Base-by-base conservation (phyloP, 2,329 filamentous ascomycete species). In the Endothia cerciana region DNA sequence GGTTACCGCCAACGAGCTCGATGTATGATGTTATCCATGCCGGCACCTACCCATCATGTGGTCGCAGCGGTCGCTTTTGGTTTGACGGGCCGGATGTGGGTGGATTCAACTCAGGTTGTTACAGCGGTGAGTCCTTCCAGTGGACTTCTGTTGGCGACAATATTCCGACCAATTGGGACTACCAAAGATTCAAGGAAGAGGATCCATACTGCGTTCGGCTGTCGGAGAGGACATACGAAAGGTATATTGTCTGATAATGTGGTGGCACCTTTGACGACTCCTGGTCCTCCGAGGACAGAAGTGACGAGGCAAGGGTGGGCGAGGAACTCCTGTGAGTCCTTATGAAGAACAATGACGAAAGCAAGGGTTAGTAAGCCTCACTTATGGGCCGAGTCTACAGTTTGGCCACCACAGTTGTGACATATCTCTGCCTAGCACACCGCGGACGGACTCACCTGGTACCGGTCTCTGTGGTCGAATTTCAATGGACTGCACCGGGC, bases 321-420 rank as follows among this genome's bases (percentile, higher is more conserved):
- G 87, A 41, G 36, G 33, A 7, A 13, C 8, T 38, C 6, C 19
- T 36, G n/a, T n/a, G 5, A 25, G 13, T 55, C 33, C 19, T 30
- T 3, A 43, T 43, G n/a, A 41, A n/a, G n/a, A n/a, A n/a, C n/a
- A n/a, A n/a, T n/a, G n/a, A n/a, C n/a, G n/a, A n/a, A n/a, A n/a
- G n/a, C n/a, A n/a, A n/a, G n/a, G n/a, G n/a, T n/a, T n/a, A n/a
- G n/a, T n/a, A n/a, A n/a, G n/a, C n/a, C n/a, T n/a, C n/a, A n/a
- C n/a, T n/a, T n/a, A n/a, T n/a, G n/a, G n/a, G n/a, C n/a, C n/a
- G n/a, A n/a, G n/a, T n/a, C n/a, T n/a, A n/a, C n/a, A n/a, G n/a
- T n/a, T n/a, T n/a, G n/a, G n/a, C n/a, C n/a, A n/a, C n/a, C n/a
- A n/a, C n/a, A n/a, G n/a, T n/a, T n/a, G n/a, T n/a, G n/a, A n/a